Evolutionary conservation across 2,329 filamentous ascomycete genomes (phyloP), one percentile per base, ranked within the genome.

Genomic region (Diaporthe caulivora): DNA sequence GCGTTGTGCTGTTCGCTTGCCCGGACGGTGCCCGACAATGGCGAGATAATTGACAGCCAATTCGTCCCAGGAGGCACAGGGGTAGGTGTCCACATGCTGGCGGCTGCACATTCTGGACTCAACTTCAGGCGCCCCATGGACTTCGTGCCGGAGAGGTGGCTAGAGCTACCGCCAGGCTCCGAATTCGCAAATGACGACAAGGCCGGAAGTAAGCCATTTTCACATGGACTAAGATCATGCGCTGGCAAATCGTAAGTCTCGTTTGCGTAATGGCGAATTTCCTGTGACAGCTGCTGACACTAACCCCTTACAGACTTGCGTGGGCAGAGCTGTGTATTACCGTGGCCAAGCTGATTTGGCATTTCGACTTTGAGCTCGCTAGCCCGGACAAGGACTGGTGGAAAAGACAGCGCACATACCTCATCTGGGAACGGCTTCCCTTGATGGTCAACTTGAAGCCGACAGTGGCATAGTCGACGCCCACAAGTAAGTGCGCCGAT

Each of bases 71-170:
- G 67, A 15, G 80, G 79, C 11, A 79, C 77, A 4, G 78, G 80
- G 15, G 77, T 83, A 4, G 80, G 78, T 55, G 80, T 79, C 9
- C 78, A 76, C 69, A 69, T 80, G 2, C 83, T 78, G 76, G 75
- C 80, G 3, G 74, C 80, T 1, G 80, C 81, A 3, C 82, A 82
- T 70, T 77, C 78, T 21, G 72, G 75, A 9, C 34, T 75, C 9
- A 80, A 83, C 75, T 84, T 83, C 68, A 64, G 77, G 7, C 75
- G 80, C 0, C 79, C 83, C 0, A 55, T 77, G 18, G 65, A 67
- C 1, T 84, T 84, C 70, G 74, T 76, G 2, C 83, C 83, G 0
- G 82, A 84, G 71, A 79, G 83, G 0, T 85, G 84, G 83, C 64
- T 83, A 3, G 79, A 81, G 31, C 68, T 54, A 26, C 47, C 69